These are phyloP conservation scores for Danielozyma ontarioensis DNA, from an alignment of 805 yeast species.

Conservation along the genomic window DNA sequence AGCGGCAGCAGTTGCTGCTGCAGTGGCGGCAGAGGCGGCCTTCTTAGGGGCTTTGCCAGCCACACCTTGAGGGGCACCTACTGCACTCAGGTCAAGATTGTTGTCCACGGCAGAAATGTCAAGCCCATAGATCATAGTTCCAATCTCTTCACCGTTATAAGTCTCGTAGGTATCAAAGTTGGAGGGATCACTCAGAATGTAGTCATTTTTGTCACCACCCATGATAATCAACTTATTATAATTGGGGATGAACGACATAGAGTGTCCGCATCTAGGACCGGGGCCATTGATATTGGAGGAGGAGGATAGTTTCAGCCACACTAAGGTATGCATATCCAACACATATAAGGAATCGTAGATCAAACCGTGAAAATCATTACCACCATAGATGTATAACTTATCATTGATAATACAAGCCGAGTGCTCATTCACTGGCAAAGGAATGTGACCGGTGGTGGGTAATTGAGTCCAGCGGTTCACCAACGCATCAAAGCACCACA, in stretches of 20 bases:
- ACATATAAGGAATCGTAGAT: conserved; percentile 64
- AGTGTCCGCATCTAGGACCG: conserved; percentile 87
- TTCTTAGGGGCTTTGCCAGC: neutral
- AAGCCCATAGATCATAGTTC: conserved; percentile 58
- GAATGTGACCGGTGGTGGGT: conserved; percentile 64
- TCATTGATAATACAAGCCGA: conserved; percentile 77
- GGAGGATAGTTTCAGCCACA: conserved; percentile 66
- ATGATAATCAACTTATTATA: conserved; percentile 70
- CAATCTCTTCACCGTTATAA: conserved; percentile 44
- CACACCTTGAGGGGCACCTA: conserved; percentile 10
- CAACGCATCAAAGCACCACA: conserved; percentile 75
- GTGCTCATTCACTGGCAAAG: conserved; percentile 90
- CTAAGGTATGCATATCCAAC: conserved; percentile 65
- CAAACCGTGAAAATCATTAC: conserved; percentile 70
- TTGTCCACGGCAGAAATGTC: conserved; percentile 45
- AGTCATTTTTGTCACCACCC: conserved; percentile 88
- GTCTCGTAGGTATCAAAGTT: conserved; percentile 50
- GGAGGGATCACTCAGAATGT: conserved; percentile 43
- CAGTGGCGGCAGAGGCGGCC: neutral
- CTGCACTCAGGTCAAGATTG: conserved; percentile 16
- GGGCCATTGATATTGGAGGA: conserved; percentile 48
- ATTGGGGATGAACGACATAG: conserved; percentile 65
- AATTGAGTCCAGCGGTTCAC: conserved; percentile 66
- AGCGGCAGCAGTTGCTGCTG: neutral
- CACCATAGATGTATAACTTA: conserved; percentile 82